A percentile compares a stretch with the other conserved stretches of the same genome.
phyloP scores from a whole-genome alignment of 495 filamentous ascomycete species.

The Aspergillus sparsus region DNA sequence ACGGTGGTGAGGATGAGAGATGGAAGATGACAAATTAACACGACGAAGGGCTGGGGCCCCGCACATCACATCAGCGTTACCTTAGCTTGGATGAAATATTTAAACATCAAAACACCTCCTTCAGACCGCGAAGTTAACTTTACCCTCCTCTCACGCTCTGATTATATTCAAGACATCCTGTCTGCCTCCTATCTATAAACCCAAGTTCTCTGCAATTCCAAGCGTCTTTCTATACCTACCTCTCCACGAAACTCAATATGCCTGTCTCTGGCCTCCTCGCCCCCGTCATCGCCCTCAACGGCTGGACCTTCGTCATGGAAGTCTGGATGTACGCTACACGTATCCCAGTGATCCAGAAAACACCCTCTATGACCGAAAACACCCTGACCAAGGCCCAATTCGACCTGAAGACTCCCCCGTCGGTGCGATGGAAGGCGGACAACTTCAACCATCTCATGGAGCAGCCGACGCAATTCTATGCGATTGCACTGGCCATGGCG shows the following conservation, averaged over 20 bases:
- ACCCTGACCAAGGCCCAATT: constrained; percentile 21
- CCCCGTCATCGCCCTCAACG: constrained; percentile 32
- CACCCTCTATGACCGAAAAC: constrained; percentile 4
- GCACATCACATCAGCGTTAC: too few relatives aligned
- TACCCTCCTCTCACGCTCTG: too few relatives aligned
- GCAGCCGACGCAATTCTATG: constrained; percentile 35
- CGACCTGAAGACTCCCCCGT: constrained; percentile 23
- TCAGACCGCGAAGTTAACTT: too few relatives aligned
- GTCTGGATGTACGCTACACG: constrained; percentile 28
- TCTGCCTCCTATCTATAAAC: background rate
- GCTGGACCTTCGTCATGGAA: constrained; percentile 30
- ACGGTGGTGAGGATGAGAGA: too few relatives aligned
- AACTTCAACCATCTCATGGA: constrained; percentile 33
- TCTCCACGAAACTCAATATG: background rate
- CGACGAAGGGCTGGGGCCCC: too few relatives aligned
- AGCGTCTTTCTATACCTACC: background rate
- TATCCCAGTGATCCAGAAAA: constrained; percentile 21
- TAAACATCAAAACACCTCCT: too few relatives aligned
- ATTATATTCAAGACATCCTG: background rate
- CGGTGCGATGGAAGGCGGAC: constrained; percentile 32
- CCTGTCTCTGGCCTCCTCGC: constrained; percentile 30
- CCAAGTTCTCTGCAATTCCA: background rate
- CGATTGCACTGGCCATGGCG: constrained; percentile 25
- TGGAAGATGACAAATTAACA: too few relatives aligned
- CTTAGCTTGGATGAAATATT: too few relatives aligned